Evolutionary conservation across 306 rosid genomes (phyloP).

Genomic region (Arachis hypogaea): DNA sequence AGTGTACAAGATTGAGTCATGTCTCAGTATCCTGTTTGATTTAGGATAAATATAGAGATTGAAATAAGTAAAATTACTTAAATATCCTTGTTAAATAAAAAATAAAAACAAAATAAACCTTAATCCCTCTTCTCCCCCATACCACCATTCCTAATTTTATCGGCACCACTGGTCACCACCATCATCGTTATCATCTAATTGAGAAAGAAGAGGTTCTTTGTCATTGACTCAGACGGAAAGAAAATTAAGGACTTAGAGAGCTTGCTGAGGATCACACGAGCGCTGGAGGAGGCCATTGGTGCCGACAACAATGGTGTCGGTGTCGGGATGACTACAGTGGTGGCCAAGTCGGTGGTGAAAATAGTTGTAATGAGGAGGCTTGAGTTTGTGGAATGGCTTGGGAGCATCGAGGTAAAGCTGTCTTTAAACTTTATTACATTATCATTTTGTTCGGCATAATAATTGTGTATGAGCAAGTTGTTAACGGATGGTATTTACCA

Average conservation of each 20-base stretch:
- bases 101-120: no score
- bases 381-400: slow-evolving; percentile 49
- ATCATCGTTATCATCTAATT: no score
- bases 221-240: slow-evolving; percentile 63
- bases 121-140: no score
- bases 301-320: slow-evolving; percentile 24
- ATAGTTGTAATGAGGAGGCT: slow-evolving; percentile 63
- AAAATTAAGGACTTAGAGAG: slow-evolving; percentile 55
- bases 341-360: slow-evolving; percentile 35
- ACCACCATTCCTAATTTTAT: no score
- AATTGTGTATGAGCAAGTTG: slow-evolving; percentile 1
- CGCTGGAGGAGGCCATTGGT: slow-evolving; percentile 60
- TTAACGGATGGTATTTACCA: neutral
- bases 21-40: no score
- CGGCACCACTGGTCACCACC: no score
- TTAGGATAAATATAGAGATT: no score
- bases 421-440: neutral
- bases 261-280: slow-evolving; percentile 62
- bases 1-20: no score
- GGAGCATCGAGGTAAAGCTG: slow-evolving; percentile 44
- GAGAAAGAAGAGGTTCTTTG: slow-evolving; percentile 52
- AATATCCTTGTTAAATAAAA: no score
- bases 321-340: slow-evolving; percentile 38
- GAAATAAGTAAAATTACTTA: no score
- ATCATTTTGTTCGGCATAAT: neutral